Base-by-base conservation (phyloP, 2,329 filamentous ascomycete genomes). In the Cladobotryum mycophilum region DNA sequence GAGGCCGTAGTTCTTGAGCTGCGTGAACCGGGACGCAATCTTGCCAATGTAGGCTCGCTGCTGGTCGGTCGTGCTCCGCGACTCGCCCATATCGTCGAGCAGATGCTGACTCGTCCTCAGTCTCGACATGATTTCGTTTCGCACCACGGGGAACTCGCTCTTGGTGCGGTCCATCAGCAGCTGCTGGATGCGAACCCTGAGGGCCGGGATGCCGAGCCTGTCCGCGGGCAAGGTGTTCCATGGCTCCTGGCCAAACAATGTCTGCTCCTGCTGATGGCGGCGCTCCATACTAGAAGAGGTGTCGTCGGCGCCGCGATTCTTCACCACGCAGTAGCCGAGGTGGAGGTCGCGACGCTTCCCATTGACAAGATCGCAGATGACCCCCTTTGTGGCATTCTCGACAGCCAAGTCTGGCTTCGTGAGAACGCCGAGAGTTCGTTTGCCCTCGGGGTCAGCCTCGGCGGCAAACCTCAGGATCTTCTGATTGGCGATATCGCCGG, bases 331-430 rank as follows among this genome's bases (percentile, higher is more conserved):
- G 47, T 77, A 79, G 0, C 76, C 76, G 0, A 80, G 66, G 1
- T 66, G 66, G 0, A 78, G 61, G 1, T 70, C 60, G 1, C 67
- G 64, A 3, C 68, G 64, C 13, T 69, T 72, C 0, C 74, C 73
- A 0, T 47, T 42, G 0, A 78, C 65, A 0, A 76, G 67, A 4
- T 76, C 66, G 3, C 72, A 61, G 1, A 73, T 63, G 1, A 66
- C 66, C 0, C 64, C 58, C 22, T 72, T 64, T 1, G 64, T 71
- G 0, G 65, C 64, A 0, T 60, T 51, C 44, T 79, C 76, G 0
- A 60, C 61, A 0, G 76, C 73, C 0, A 84, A 64, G 51, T 86
- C 82, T 0, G 80, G 76, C 55, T 85, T 85, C 0, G 81, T 85
- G 0, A 85, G 66, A 0, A 78, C 70, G 0, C 71, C 73, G 7